Evolutionary conservation across 192 early-diverging fungal species (phyloP).

Genomic region (Entomortierella chlamydospora): DNA sequence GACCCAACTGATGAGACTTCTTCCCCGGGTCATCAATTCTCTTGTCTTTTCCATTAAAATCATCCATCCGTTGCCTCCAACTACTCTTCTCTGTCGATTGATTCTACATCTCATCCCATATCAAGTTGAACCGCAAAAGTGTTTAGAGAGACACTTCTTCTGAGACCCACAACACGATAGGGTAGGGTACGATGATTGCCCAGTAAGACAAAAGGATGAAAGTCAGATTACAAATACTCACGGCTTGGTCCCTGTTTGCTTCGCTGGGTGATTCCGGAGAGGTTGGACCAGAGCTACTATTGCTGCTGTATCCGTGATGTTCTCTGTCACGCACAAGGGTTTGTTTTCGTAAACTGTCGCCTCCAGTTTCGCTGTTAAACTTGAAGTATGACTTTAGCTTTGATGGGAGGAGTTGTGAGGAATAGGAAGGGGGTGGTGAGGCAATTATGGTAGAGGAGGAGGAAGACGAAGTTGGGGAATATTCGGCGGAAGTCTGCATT

Average conservation of each 20-base stretch:
- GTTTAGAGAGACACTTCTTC: too few species aligned
- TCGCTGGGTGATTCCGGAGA: slow-evolving; percentile 7
- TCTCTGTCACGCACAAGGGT: slow-evolving; percentile 21
- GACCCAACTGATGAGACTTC: too few species aligned
- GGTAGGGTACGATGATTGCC: too few species aligned
- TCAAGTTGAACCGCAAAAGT: too few species aligned
- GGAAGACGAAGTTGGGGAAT: slow-evolving; percentile 4
- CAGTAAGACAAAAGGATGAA: background rate
- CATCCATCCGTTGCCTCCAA: too few species aligned
- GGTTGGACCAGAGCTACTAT: background rate
- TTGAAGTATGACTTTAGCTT: slow-evolving; percentile 35
- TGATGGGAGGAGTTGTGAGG: slow-evolving; percentile 34
- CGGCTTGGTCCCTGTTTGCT: slow-evolving; percentile 3
- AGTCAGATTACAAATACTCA: slow-evolving; percentile 5
- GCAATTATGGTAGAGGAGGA: slow-evolving; percentile 36
- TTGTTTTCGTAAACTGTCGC: background rate
- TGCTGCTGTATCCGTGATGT: slow-evolving; percentile 1
- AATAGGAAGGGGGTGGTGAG: slow-evolving; percentile 34
- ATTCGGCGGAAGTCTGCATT: slow-evolving; percentile 43
- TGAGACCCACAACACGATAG: too few species aligned
- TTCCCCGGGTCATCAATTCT: too few species aligned
- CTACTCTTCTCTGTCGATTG: too few species aligned
- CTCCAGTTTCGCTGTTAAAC: slow-evolving; percentile 2
- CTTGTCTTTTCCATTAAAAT: too few species aligned
- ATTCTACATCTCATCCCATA: too few species aligned